Conservation (phyloP, 495 filamentous ascomycete species). For the Acidiella bohemica region DNA sequence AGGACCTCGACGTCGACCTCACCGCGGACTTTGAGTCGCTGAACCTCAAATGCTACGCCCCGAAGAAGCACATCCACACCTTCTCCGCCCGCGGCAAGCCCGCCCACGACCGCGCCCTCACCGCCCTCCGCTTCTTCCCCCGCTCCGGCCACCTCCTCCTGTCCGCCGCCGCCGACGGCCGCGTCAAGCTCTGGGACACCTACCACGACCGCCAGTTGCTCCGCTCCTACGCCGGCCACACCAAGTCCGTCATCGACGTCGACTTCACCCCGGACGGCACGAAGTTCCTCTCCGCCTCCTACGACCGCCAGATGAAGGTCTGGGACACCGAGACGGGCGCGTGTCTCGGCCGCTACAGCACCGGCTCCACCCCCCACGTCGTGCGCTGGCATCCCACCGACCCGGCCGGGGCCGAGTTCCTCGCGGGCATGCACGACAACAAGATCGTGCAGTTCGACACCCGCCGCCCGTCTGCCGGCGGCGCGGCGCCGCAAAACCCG, state of each 20-base stretch:
- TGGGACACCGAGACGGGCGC: constrained; percentile 96
- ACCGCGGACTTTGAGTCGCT: constrained; percentile 58
- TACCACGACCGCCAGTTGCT: constrained; percentile 80
- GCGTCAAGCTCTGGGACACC: constrained; percentile 89
- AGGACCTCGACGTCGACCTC: constrained; percentile 82
- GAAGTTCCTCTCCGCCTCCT: constrained; percentile 80
- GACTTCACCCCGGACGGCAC: constrained; percentile 72
- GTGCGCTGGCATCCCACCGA: constrained; percentile 76
- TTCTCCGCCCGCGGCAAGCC: constrained; percentile 36
- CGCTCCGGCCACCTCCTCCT: constrained; percentile 74
- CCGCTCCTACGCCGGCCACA: constrained; percentile 79
- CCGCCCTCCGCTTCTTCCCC: constrained; percentile 78
- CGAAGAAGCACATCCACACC: constrained; percentile 83
- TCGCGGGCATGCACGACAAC: constrained; percentile 94
- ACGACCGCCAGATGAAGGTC: constrained; percentile 87
- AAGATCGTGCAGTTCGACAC: constrained; percentile 98
- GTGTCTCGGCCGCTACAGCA: constrained; percentile 74
- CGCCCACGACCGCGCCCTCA: constrained; percentile 67
- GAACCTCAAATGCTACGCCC: constrained; percentile 66
- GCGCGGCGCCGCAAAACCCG: constrained; percentile 30
- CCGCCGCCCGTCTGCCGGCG: constrained; percentile 27
- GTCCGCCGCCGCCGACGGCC: constrained; percentile 71
- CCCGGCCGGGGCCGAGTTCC: constrained; percentile 72
- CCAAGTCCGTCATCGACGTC: constrained; percentile 79
- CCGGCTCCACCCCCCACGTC: constrained; percentile 89